phyloP scores from a whole-genome alignment of 208 protist genomes.

The Leishmania aethiopica region DNA sequence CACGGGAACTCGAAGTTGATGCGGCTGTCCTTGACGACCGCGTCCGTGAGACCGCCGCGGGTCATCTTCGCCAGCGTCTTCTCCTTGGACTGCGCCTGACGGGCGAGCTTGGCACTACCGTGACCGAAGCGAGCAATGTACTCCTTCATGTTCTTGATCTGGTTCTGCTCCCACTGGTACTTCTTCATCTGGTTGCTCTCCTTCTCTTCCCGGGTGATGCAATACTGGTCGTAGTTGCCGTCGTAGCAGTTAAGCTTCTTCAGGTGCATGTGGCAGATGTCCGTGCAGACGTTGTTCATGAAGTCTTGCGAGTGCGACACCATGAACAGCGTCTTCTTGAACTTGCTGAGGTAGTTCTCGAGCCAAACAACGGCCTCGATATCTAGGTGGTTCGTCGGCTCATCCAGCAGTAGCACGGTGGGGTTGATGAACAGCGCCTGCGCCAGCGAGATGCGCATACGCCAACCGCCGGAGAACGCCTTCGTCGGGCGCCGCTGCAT shows the following conservation, averaged over 20 bases:
- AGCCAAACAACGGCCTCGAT: constrained; percentile 97
- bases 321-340: constrained; percentile 95
- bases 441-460: constrained; percentile 97
- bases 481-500: constrained; percentile 83
- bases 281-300: constrained; percentile 97
- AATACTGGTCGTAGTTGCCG: constrained; percentile 97
- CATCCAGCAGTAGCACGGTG: constrained; percentile 96
- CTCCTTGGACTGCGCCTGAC: constrained; percentile 95
- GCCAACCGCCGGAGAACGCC: constrained; percentile 96
- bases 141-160: constrained; percentile 97
- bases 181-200: constrained; percentile 97
- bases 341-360: constrained; percentile 95
- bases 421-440: constrained; percentile 96
- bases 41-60: constrained; percentile 94
- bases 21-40: constrained; percentile 76
- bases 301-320: constrained; percentile 98
- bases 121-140: constrained; percentile 97
- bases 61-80: constrained; percentile 96
- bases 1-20: constrained; percentile 90
- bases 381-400: constrained; percentile 98
- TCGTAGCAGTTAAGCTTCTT: constrained; percentile 91
- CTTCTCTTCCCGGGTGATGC: constrained; percentile 91
- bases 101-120: constrained; percentile 94
- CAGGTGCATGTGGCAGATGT: constrained; percentile 94
- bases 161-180: constrained; percentile 96